phyloP scores from a whole-genome alignment of 106 monocot genomes.

The Dioscorea zingiberensis region DNA sequence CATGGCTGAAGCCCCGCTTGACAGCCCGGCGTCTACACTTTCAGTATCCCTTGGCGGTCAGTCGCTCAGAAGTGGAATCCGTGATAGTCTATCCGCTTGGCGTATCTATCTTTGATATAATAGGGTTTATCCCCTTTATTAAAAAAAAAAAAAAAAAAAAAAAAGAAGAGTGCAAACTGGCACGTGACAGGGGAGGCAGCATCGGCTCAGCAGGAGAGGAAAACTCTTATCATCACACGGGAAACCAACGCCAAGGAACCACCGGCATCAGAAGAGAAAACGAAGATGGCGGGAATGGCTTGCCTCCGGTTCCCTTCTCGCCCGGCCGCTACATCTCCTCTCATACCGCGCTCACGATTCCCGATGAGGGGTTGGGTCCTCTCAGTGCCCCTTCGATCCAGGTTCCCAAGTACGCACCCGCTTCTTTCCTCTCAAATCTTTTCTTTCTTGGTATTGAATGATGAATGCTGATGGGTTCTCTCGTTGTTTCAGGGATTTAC shows the following conservation, averaged over 20 bases:
- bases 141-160: too few relatives aligned
- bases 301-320: slow-evolving; percentile 27
- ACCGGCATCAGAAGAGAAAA: background rate
- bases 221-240: too few relatives aligned
- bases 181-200: too few relatives aligned
- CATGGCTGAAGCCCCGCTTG: too few relatives aligned
- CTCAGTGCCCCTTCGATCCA: slow-evolving; percentile 27
- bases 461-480: background rate
- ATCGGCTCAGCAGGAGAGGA: too few relatives aligned
- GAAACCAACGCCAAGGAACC: background rate
- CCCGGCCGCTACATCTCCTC: slow-evolving; percentile 2
- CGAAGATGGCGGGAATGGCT: slow-evolving; percentile 37
- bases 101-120: too few relatives aligned
- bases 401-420: slow-evolving; percentile 34
- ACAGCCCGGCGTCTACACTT: too few relatives aligned
- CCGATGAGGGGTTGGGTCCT: slow-evolving; percentile 12
- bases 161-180: too few relatives aligned
- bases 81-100: too few relatives aligned
- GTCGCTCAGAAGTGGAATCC: too few relatives aligned
- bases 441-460: background rate
- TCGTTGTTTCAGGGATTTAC: slow-evolving; percentile 51
- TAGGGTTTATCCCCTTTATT: too few relatives aligned
- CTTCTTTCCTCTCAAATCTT: background rate
- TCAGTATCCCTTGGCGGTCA: too few relatives aligned
- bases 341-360: background rate